Evolutionary conservation across 345 rosid species (phyloP).

Genomic region (Lepidium africanum): DNA sequence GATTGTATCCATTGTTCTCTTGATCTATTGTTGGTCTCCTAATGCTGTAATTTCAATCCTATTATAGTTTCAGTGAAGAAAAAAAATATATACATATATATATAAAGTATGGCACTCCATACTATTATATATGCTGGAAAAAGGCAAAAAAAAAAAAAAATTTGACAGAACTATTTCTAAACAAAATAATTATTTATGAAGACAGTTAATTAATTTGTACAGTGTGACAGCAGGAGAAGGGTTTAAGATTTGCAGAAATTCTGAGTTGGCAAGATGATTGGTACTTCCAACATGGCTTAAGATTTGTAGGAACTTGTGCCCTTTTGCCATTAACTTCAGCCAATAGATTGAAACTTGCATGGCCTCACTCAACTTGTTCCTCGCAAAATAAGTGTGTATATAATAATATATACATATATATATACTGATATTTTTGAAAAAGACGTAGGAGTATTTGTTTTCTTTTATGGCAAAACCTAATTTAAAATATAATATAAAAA

Average conservation of each 20-base stretch:
- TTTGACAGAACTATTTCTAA: not conserved
- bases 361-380: conserved; percentile 21
- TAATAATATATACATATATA: not conserved
- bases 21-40: too few species aligned
- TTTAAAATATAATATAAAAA: not conserved
- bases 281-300: not conserved
- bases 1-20: too few species aligned
- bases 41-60: too few species aligned
- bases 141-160: too few species aligned
- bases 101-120: too few species aligned
- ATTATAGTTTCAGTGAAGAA: too few species aligned
- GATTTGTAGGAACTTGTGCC: conserved; percentile 10
- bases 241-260: not conserved
- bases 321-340: not conserved
- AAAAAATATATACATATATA: too few species aligned
- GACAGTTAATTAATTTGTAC: not conserved
- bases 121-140: too few species aligned
- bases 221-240: not conserved
- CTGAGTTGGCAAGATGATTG: not conserved
- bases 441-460: not conserved
- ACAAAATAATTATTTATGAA: not conserved
- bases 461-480: not conserved
- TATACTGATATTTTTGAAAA: too few species aligned
- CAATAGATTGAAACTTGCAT: conserved; percentile 13
- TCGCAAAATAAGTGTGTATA: not conserved